Conservation (phyloP, 2,329 filamentous ascomycete species). For the Mariannaea sp. region DNA sequence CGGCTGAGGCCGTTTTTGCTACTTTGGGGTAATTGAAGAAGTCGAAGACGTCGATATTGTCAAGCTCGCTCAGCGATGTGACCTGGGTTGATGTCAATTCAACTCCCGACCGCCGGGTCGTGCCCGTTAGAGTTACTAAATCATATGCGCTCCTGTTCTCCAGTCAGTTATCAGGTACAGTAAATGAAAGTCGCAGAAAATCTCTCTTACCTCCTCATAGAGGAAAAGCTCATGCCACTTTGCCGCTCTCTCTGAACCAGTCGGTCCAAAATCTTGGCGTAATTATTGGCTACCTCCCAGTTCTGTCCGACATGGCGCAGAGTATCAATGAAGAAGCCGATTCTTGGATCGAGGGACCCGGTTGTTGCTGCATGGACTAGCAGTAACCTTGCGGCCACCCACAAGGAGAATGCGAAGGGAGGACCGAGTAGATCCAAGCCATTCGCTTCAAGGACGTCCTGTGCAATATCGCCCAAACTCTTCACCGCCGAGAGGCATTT, state of each 20-base stretch:
- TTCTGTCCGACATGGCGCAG: conserved; percentile 48
- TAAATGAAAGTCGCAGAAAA: too few species aligned
- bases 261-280: conserved; percentile 47
- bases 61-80: conserved; percentile 47
- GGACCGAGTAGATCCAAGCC: conserved; percentile 50
- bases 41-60: conserved; percentile 52
- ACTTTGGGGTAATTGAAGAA: conserved; percentile 51
- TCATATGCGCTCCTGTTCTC: conserved; percentile 45
- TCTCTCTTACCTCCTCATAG: conserved; percentile 47
- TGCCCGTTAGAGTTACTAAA: conserved; percentile 44
- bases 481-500: conserved; percentile 51
- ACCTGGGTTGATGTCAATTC: conserved; percentile 47
- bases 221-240: conserved; percentile 44
- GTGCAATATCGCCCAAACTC: conserved; percentile 49
- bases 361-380: conserved; percentile 49
- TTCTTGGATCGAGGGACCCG: conserved; percentile 44
- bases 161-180: too few species aligned
- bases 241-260: conserved; percentile 45
- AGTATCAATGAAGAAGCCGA: conserved; percentile 52
- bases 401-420: conserved; percentile 51
- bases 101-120: conserved; percentile 44
- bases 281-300: conserved; percentile 51
- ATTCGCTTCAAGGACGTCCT: conserved; percentile 50
- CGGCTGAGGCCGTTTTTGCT: conserved; percentile 26
- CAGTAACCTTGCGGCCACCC: conserved; percentile 49